Percentiles rank a stretch among this genome's conserved stretches.
Evolutionary conservation across 2,329 filamentous ascomycete species (phyloP).

Genomic region (Huntiella abstrusa): DNA sequence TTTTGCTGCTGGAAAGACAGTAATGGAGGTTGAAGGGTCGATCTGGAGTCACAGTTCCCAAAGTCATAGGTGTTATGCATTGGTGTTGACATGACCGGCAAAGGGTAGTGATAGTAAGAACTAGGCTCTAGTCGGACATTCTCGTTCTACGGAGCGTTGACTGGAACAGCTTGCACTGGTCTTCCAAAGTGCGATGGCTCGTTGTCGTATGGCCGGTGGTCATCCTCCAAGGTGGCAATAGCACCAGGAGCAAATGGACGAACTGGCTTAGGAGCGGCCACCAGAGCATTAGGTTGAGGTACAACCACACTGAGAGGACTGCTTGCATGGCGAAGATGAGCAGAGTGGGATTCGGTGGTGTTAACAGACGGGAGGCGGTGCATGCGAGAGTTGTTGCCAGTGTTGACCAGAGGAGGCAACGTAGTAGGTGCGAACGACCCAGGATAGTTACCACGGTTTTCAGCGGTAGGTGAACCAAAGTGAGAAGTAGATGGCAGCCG

Average conservation of each 20-base stretch:
- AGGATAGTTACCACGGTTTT: background rate
- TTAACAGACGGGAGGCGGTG: slow-evolving; percentile 2
- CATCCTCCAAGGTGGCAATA: slow-evolving; percentile 11
- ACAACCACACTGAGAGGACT: slow-evolving; percentile 5
- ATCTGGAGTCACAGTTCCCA: background rate
- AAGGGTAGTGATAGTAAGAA: slow-evolving; percentile 1
- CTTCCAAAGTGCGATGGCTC: slow-evolving; percentile 6
- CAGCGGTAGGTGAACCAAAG: slow-evolving; percentile 2
- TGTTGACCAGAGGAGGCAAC: slow-evolving; percentile 6
- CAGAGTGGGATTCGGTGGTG: slow-evolving; percentile 2
- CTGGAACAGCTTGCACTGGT: slow-evolving; percentile 8
- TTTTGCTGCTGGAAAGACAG: no score
- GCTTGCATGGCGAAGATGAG: slow-evolving; percentile 4
- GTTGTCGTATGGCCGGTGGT: slow-evolving; percentile 7
- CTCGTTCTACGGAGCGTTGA: slow-evolving; percentile 11
- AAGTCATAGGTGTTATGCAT: slow-evolving; percentile 2
- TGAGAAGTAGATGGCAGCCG: background rate
- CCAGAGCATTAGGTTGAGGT: slow-evolving; percentile 2
- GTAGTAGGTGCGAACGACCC: background rate
- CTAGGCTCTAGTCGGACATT: slow-evolving; percentile 3
- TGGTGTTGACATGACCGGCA: background rate
- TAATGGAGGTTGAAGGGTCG: no score
- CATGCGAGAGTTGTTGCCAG: background rate
- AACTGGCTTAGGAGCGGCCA: slow-evolving; percentile 8
- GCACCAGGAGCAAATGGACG: slow-evolving; percentile 10